Percentiles rank a stretch among this genome's conserved stretches.
phyloP scores from a whole-genome alignment of 345 rosid genomes.

The Lepidium didymum region DNA sequence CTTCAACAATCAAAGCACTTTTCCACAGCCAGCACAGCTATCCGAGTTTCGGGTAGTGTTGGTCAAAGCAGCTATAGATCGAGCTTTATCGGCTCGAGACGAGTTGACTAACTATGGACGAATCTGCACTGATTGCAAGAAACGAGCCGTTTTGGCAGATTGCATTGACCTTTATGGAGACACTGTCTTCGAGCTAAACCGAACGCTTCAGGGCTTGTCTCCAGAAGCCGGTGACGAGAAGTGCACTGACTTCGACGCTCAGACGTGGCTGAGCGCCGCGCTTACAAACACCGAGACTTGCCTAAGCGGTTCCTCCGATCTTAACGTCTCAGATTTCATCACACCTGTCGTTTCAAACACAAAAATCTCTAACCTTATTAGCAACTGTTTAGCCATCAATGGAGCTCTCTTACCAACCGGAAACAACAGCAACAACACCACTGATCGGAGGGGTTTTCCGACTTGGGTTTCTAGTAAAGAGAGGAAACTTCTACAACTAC shows the following conservation, averaged over 20 bases:
- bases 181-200: slow-evolving; percentile 54
- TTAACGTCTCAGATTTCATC: slow-evolving; percentile 52
- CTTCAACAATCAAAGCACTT: slow-evolving; percentile 29
- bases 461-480: slow-evolving; percentile 38
- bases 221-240: background rate
- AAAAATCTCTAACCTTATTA: slow-evolving; percentile 44
- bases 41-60: slow-evolving; percentile 47
- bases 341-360: slow-evolving; percentile 37
- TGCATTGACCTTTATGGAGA: slow-evolving; percentile 56
- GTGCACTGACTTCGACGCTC: slow-evolving; percentile 59
- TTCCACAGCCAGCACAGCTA: slow-evolving; percentile 29
- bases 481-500: slow-evolving; percentile 22
- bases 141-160: slow-evolving; percentile 49
- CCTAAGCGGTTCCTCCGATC: slow-evolving; percentile 44
- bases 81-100: slow-evolving; percentile 32
- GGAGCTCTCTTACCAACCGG: slow-evolving; percentile 30
- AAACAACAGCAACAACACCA: slow-evolving; percentile 5
- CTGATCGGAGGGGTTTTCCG: slow-evolving; percentile 26
- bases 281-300: slow-evolving; percentile 78
- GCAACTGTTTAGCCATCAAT: slow-evolving; percentile 57
- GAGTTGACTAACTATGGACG: slow-evolving; percentile 25
- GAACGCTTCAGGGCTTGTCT: slow-evolving; percentile 37
- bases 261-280: slow-evolving; percentile 88
- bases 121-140: slow-evolving; percentile 24
- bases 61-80: slow-evolving; percentile 44